phyloP scores from a whole-genome alignment of 768 basidiomycete genomes.

The Auriculariales sp. region DNA sequence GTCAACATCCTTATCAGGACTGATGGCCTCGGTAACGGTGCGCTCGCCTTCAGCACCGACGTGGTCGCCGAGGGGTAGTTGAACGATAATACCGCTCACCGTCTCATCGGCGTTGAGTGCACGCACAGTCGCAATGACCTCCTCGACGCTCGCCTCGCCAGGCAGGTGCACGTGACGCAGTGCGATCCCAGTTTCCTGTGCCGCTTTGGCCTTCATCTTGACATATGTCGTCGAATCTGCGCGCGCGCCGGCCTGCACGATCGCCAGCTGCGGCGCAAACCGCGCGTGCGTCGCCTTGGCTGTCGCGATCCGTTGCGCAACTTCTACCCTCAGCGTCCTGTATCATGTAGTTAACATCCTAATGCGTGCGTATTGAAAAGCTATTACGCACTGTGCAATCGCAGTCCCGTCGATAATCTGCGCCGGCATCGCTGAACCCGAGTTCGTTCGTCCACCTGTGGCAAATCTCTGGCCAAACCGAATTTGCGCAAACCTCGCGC shows the following conservation, averaged over 20 bases:
- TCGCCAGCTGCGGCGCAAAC: conserved; percentile 80
- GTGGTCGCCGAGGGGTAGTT: conserved; percentile 82
- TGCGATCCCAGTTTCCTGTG: conserved; percentile 83
- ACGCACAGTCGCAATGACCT: conserved; percentile 63
- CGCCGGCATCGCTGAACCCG: conserved; percentile 14
- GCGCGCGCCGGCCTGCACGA: conserved; percentile 87
- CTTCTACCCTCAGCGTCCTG: conserved; percentile 69
- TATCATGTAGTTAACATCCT: conserved; percentile 4
- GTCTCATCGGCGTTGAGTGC: conserved; percentile 70
- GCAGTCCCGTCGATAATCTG: conserved; percentile 71
- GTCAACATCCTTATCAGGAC: conserved; percentile 91
- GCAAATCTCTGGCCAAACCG: too few relatives aligned
- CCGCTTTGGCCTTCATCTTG: conserved; percentile 95
- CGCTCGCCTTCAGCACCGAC: conserved; percentile 74
- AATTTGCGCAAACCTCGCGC: too few relatives aligned
- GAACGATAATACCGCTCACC: conserved; percentile 85
- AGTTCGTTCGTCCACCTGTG: too few relatives aligned
- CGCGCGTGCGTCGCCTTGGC: conserved; percentile 61
- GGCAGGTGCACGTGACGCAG: conserved; percentile 67
- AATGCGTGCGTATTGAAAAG: conserved; percentile 1
- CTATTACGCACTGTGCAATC: conserved; percentile 57
- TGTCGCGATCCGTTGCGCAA: conserved; percentile 52
- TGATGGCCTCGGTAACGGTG: conserved; percentile 85
- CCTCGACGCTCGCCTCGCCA: conserved; percentile 53
- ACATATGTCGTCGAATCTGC: conserved; percentile 87